A percentile compares a stretch with the other conserved stretches of the same genome.
phyloP scores from a whole-genome alignment of 1,139 yeast species.

The Tardiomyces depauwii region DNA sequence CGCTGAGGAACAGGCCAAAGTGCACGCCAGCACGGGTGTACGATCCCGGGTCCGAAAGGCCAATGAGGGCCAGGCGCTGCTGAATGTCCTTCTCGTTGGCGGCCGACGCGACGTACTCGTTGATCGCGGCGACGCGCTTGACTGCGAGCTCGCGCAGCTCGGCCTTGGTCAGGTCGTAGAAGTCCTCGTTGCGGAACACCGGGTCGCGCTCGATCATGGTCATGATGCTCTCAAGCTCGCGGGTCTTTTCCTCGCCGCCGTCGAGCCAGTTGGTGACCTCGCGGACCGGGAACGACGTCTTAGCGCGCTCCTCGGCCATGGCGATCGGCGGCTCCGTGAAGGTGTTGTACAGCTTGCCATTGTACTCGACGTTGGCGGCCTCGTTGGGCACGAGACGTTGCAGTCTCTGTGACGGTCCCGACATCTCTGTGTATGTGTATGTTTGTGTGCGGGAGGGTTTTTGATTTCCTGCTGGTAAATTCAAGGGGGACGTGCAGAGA shows the following conservation, averaged over 20 bases:
- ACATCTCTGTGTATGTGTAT: neutral
- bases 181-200: constrained; percentile 36
- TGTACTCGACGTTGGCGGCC: constrained; percentile 19
- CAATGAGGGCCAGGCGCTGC: constrained; percentile 31
- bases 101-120: constrained; percentile 37
- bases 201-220: constrained; percentile 45
- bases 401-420: neutral
- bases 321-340: constrained; percentile 27
- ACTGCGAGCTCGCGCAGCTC: constrained; percentile 44
- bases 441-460: neutral
- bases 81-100: constrained; percentile 27
- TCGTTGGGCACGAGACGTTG: constrained; percentile 7
- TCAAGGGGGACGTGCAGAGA: no score
- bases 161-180: constrained; percentile 42
- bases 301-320: constrained; percentile 37
- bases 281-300: constrained; percentile 36
- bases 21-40: constrained; percentile 64
- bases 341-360: constrained; percentile 22
- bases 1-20: constrained; percentile 57
- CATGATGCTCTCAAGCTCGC: constrained; percentile 35
- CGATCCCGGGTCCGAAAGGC: constrained; percentile 45
- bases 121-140: constrained; percentile 36
- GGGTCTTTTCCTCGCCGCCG: constrained; percentile 39
- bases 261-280: constrained; percentile 43
- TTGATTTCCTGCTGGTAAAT: neutral